These are phyloP conservation scores for Backusella circina DNA, from an alignment of 192 early-diverging fungal species.

Conservation along the genomic window DNA sequence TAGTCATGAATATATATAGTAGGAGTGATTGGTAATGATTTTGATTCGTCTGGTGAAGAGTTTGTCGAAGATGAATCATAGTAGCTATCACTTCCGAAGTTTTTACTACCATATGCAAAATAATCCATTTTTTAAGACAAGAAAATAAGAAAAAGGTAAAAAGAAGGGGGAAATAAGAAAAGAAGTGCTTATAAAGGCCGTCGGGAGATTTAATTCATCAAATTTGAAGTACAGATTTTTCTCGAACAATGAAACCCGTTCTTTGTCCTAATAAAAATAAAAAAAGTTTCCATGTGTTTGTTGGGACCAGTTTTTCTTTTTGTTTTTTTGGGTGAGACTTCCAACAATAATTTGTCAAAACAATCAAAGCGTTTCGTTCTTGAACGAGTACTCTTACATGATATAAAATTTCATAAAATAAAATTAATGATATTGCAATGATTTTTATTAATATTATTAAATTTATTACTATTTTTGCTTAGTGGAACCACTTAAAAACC, in stretches of 20 bases:
- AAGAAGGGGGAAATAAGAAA: background rate
- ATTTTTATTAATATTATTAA: background rate
- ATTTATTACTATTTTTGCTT: background rate
- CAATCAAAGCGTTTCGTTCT: background rate
- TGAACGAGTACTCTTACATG: too few species aligned
- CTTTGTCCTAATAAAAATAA: background rate
- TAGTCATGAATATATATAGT: constrained; percentile 1
- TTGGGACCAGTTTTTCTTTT: background rate
- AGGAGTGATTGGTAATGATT: constrained; percentile 3
- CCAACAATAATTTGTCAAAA: background rate
- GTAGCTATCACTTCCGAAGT: background rate
- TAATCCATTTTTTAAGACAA: constrained; percentile 12
- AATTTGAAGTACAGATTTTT: background rate
- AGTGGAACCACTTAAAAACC: background rate
- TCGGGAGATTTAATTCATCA: background rate
- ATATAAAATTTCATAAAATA: too few species aligned
- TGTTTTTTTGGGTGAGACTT: background rate
- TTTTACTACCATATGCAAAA: constrained; percentile 11
- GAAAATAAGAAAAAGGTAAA: background rate
- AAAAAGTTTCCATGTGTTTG: background rate
- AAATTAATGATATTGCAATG: background rate
- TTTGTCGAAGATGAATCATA: background rate
- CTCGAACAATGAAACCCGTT: background rate
- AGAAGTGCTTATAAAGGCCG: background rate
- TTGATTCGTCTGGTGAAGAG: background rate